Evolutionary conservation across 1,284 basidiomycete species (phyloP).

Genomic region (Fomitopsis pinicola): DNA sequence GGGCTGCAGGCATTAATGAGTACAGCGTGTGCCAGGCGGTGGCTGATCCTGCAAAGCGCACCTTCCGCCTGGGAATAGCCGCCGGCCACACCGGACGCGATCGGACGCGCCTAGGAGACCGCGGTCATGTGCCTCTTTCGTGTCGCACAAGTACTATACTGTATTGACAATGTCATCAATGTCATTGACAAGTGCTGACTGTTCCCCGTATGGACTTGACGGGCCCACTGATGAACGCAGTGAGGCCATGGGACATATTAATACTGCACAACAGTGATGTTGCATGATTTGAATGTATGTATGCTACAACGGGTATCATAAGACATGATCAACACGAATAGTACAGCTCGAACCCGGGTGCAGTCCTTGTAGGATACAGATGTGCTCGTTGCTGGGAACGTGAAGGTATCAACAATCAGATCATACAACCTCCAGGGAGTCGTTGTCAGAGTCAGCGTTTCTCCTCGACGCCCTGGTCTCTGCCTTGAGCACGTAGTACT

Average conservation of each 20-base stretch:
- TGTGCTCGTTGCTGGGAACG: not conserved
- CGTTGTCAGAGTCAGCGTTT: constrained; percentile 7
- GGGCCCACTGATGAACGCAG: too few species aligned
- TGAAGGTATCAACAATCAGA: not conserved
- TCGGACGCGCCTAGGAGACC: not conserved
- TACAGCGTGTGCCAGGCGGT: not conserved
- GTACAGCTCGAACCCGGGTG: not conserved
- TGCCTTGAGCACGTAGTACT: constrained; percentile 15
- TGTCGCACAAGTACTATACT: too few species aligned
- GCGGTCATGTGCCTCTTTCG: not conserved
- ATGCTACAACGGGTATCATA: not conserved
- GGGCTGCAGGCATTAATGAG: not conserved
- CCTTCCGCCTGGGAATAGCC: not conserved
- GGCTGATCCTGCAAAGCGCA: not conserved
- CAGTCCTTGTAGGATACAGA: not conserved
- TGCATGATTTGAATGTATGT: not conserved
- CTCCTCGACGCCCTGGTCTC: constrained; percentile 9
- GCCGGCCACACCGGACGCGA: not conserved
- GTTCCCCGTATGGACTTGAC: too few species aligned
- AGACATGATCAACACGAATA: not conserved
- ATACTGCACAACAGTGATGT: not conserved
- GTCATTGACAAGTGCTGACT: too few species aligned
- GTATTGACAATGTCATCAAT: too few species aligned
- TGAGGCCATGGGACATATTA: too few species aligned
- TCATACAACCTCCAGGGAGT: constrained; percentile 1